These are phyloP conservation scores for Ceratobasidium sp. DNA, from an alignment of 1,284 basidiomycete genomes.

Conservation along the genomic window DNA sequence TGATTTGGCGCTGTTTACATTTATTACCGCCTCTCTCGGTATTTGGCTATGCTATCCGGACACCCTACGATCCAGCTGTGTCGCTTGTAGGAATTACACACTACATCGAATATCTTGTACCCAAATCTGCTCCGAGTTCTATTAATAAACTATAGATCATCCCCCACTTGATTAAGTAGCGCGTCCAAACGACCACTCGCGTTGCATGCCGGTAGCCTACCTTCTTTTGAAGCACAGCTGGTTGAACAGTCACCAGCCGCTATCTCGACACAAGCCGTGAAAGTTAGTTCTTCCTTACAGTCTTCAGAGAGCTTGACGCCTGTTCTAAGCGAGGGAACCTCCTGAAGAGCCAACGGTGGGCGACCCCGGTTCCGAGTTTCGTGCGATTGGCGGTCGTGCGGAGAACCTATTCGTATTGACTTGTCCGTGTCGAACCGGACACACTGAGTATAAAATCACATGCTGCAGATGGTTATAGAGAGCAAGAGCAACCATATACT, in stretches of 20 bases:
- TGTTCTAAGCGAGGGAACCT: not conserved
- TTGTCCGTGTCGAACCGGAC: not conserved
- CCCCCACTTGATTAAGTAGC: too few species aligned
- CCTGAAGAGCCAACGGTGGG: not conserved
- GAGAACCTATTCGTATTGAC: not conserved
- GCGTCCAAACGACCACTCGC: not conserved
- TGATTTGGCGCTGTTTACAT: too few species aligned
- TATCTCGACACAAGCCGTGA: not conserved
- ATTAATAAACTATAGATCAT: too few species aligned
- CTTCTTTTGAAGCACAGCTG: not conserved
- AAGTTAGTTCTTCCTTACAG: not conserved
- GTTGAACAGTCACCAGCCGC: too few species aligned
- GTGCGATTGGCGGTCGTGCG: not conserved
- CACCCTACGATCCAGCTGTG: too few species aligned
- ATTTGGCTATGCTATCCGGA: too few species aligned
- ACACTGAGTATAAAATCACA: not conserved
- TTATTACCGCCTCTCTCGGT: too few species aligned
- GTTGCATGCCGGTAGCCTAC: not conserved
- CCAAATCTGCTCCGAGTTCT: too few species aligned
- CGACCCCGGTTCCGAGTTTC: not conserved
- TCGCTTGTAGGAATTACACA: too few species aligned
- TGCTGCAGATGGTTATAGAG: not conserved
- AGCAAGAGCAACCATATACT: not conserved
- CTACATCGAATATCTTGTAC: too few species aligned
- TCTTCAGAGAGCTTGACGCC: not conserved